Conservation (phyloP, 208 protist species). For the Crithidia acanthocephali region DNA sequence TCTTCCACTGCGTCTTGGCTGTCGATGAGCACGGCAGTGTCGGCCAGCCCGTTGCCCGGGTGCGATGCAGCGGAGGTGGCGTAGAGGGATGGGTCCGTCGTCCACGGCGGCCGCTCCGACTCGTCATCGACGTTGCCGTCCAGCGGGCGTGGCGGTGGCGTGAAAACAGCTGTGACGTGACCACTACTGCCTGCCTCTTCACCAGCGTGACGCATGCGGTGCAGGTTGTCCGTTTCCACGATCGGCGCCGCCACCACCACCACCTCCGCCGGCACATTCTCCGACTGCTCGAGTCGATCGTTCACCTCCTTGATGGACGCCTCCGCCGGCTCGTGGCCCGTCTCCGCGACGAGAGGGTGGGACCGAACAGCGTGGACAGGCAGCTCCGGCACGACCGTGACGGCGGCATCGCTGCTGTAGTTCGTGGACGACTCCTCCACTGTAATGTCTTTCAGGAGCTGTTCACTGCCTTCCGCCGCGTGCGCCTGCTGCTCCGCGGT, state of each 20-base stretch:
- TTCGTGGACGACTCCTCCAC: neutral
- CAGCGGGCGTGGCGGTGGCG: neutral
- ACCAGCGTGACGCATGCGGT: neutral
- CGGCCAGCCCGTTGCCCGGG: neutral
- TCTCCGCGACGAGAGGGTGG: neutral
- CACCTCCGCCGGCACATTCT: neutral
- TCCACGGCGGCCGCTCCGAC: neutral
- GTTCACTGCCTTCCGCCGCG: neutral
- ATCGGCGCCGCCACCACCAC: neutral
- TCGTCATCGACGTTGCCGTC: neutral
- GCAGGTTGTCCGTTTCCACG: neutral
- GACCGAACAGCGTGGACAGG: neutral
- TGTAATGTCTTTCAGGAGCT: neutral
- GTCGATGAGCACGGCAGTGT: neutral
- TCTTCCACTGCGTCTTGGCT: neutral
- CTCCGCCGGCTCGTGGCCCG: neutral
- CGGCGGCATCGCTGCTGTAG: neutral
- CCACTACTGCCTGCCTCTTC: neutral
- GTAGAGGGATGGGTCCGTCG: neutral
- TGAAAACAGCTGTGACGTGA: neutral
- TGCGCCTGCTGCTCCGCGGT: neutral
- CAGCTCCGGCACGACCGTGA: neutral
- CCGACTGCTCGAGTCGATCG: neutral
- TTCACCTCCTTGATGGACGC: neutral
- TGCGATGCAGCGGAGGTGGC: neutral